Base-by-base conservation (phyloP, 2,329 filamentous ascomycete genomes). In the Fusarium sp. region DNA sequence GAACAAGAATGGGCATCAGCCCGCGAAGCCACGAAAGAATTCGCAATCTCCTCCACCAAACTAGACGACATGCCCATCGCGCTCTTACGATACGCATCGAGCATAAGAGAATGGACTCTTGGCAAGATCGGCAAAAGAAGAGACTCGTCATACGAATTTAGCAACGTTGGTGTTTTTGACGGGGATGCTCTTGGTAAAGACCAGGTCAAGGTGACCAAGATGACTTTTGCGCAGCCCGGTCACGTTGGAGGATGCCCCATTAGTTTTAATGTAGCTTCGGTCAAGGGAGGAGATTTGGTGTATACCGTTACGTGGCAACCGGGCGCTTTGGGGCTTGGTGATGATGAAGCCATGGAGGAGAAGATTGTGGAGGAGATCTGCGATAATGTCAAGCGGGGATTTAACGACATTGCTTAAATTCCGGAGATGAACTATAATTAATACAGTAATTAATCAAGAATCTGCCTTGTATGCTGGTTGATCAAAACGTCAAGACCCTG, bases 221-320 rank as follows among this genome's bases (percentile, higher is more conserved):
- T 76, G 68, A 52, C 74, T 5, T 76, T 76, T 65, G 55, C 66
- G 29, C 74, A 76, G 40, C 71, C 74, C 2, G 61, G 73, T n/a
- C 63, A 69, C 29, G 62, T 71, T 20, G 53, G 47, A 12, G 64
- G 71, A 5, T 38, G 68, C 30, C 68, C 73, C 12, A 54, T 76
- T 16, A 32, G 24, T 22, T 75, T 76, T 58, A 76, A 72, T 13
- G 48, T 74, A 10, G 59, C 55, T 10, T 66, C 65, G 16, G 56
- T 70, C 38, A 76, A 70, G 54, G 70, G 62, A 41, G 62, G 67
- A 8, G 61, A 59, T 41, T 25, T 76, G 38, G 48, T 71, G 8
- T 75, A 63, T 32, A 75, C 74, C 12, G 57, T 72, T 30, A 75
- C 70, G 44, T 76, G 74, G 74, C 72, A 73, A 20, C 24, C 18